Percentiles rank a stretch among this genome's conserved stretches.
Conservation (phyloP, 2,329 filamentous ascomycete genomes). For the Pezicula rhizophila region DNA sequence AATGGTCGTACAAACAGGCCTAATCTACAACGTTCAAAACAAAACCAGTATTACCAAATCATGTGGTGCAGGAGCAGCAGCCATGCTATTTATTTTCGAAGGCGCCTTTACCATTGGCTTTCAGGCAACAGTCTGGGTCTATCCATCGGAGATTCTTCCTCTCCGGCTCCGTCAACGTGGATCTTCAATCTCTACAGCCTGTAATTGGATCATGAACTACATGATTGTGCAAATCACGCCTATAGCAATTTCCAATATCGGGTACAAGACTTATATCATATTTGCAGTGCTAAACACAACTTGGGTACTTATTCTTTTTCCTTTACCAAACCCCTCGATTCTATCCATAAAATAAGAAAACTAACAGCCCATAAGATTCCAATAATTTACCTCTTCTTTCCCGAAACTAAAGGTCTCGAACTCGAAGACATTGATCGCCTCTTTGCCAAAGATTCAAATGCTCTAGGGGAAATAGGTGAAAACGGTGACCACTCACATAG, state of each 20-base stretch:
- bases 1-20: conserved; percentile 34
- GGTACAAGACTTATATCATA: conserved; percentile 33
- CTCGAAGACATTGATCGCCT: conserved; percentile 53
- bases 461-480: not conserved
- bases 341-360: not conserved
- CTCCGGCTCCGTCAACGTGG: conserved; percentile 53
- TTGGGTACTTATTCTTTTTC: conserved; percentile 9
- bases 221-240: conserved; percentile 41
- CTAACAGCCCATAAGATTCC: conserved; percentile 18
- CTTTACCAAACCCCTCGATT: not conserved
- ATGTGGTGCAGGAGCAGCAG: conserved; percentile 33
- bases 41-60: conserved; percentile 26
- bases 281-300: conserved; percentile 25
- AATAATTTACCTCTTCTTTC: conserved; percentile 58
- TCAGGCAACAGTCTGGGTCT: conserved; percentile 56
- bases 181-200: conserved; percentile 54
- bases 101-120: conserved; percentile 55
- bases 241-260: conserved; percentile 34
- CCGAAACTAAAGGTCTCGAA: conserved; percentile 57
- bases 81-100: conserved; percentile 55
- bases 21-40: conserved; percentile 35
- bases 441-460: conserved; percentile 5
- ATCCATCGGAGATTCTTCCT: conserved; percentile 53
- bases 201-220: conserved; percentile 41
- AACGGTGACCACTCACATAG: too few relatives aligned